Evolutionary conservation across 2,329 filamentous ascomycete species (phyloP).

Genomic region (Trichoderma afroharzianum): DNA sequence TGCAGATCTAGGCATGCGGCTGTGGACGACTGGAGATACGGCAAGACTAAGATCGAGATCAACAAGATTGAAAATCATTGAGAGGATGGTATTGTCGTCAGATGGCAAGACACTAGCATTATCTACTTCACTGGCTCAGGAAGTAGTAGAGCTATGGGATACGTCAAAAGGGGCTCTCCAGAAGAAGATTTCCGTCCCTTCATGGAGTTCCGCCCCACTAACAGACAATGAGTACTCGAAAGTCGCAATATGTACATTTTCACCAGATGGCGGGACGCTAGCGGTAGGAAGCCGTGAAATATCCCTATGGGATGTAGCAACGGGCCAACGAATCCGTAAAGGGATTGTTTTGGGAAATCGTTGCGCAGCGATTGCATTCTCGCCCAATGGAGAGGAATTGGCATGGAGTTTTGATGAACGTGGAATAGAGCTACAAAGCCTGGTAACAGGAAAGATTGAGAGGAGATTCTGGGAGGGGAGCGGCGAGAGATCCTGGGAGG

Average conservation of each 20-base stretch:
- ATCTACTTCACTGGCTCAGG: too few relatives aligned
- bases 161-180: not conserved
- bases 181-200: too few relatives aligned
- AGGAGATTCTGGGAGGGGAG: too few relatives aligned
- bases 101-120: not conserved
- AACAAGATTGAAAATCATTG: not conserved
- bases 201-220: too few relatives aligned
- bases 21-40: not conserved
- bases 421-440: not conserved
- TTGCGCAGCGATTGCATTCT: not conserved
- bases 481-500: too few relatives aligned
- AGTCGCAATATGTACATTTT: too few relatives aligned
- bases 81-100: not conserved
- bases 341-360: not conserved
- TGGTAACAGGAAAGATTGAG: not conserved
- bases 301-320: not conserved
- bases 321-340: not conserved
- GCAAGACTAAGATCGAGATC: accelerated
- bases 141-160: not conserved
- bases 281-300: not conserved
- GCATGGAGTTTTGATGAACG: too few relatives aligned
- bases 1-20: not conserved
- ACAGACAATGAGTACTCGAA: too few relatives aligned
- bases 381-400: not conserved
- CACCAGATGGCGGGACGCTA: not conserved